Base-by-base conservation (phyloP, 352 stramenopile species). In the Elongisporangium anandrum region DNA sequence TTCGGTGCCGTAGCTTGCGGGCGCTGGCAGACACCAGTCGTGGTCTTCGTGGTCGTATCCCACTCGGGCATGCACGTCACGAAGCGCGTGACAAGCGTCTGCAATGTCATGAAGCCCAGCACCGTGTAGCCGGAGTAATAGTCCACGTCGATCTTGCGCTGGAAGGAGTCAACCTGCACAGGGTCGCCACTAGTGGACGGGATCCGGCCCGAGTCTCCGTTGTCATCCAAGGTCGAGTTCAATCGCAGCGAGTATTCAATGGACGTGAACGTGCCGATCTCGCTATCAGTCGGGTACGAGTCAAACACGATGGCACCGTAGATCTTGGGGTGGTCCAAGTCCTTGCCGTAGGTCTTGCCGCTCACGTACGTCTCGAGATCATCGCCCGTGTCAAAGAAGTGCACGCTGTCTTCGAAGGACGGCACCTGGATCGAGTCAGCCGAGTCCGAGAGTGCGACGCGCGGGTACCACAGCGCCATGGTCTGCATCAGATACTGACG, bases 261-360 rank as follows among this genome's bases (percentile, higher is more conserved):
- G 38, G 63, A 53, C 5, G 58, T 49, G 17, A 72, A 75, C 13
- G 20, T 54, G 16, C 72, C 74, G 57, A 84, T 79, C 7, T 54
- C 52, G 13, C 69, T 45, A 45, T 64, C 59, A 7, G 10, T 34
- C 4, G 82, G 77, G 56, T 65, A 66, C 39, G 70, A 55, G 49
- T 87, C 58, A 39, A 92, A 92, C 41, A 90, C 78, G 29, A 92
- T 88, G 9, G 55, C 79, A 16, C 61, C 82, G 53, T 79, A 88
- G 59, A 92, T 89, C 47, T 64, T 59, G 12, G 82, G 82, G 8
- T 88, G 72, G 12, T 64, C 50, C 1, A 79, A 19, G 22, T 62
- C 69, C n/a, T 71, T 68, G 10, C 67, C 81, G 64, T 91, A 89
- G 22, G 72, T 63, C 3, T 73, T 67, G 3, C 69, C 64, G 53